Evolutionary conservation across 139 green algal species (phyloP).

Genomic region (Closterium sp.): DNA sequence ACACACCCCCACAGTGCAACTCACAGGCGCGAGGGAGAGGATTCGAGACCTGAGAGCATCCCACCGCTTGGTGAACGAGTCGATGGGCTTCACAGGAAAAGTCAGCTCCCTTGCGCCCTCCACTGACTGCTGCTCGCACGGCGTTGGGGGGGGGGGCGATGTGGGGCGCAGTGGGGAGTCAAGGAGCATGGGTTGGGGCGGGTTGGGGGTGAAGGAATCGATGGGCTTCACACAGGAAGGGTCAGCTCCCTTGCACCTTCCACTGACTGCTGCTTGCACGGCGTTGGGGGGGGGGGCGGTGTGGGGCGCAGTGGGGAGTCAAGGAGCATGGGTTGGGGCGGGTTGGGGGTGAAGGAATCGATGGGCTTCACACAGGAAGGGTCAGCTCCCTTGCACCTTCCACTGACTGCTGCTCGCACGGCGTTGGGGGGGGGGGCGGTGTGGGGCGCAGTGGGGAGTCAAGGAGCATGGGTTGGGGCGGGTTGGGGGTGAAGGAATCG

Average conservation of each 20-base stretch:
- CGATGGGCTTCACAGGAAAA: constrained; percentile 90
- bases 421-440: background rate
- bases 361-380: constrained; percentile 93
- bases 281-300: background rate
- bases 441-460: too few species aligned
- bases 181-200: too few species aligned
- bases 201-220: background rate
- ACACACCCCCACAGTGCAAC: background rate
- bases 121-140: constrained; percentile 47
- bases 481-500: background rate
- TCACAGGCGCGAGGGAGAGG: background rate
- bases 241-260: constrained; percentile 67
- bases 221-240: constrained; percentile 93
- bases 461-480: too few species aligned
- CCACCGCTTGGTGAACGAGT: constrained; percentile 60
- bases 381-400: constrained; percentile 67
- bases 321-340: too few species aligned
- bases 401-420: constrained; percentile 47
- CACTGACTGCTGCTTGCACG: constrained; percentile 46
- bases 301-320: too few species aligned
- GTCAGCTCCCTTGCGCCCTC: constrained; percentile 67
- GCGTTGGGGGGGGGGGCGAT: background rate
- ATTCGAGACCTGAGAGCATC: constrained; percentile 51
- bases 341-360: background rate
- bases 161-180: too few species aligned